phyloP scores from a whole-genome alignment of 306 rosid genomes.

The Trifolium subterraneum region DNA sequence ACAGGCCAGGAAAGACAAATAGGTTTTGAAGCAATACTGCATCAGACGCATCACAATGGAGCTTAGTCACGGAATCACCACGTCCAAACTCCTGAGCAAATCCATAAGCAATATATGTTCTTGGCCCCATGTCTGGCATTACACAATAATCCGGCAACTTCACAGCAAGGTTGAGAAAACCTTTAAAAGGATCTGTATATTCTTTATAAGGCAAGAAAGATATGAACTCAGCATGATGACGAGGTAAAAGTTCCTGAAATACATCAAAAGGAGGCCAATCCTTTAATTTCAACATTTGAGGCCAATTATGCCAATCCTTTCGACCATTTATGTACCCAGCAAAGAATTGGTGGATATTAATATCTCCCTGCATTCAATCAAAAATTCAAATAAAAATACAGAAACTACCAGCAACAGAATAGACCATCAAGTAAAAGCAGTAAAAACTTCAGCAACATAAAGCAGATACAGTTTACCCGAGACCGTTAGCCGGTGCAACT shows the following conservation, averaged over 20 bases:
- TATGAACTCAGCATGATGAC: conserved; percentile 79
- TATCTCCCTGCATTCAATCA: conserved; percentile 61
- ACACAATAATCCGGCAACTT: conserved; percentile 42
- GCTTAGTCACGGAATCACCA: conserved; percentile 91
- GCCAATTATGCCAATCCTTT: conserved; percentile 53
- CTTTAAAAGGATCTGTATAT: conserved; percentile 72
- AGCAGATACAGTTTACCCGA: conserved; percentile 2
- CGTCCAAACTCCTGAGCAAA: conserved; percentile 82
- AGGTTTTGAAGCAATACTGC: conserved; percentile 59
- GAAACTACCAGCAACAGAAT: conserved; percentile 7
- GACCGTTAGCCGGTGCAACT: not conserved
- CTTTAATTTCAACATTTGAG: conserved; percentile 80
- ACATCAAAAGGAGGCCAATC: conserved; percentile 84
- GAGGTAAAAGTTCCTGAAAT: conserved; percentile 78
- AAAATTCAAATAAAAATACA: conserved; percentile 8
- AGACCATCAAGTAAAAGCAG: not conserved
- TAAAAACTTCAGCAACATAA: conserved; percentile 4
- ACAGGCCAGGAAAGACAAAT: conserved; percentile 14
- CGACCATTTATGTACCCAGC: conserved; percentile 67
- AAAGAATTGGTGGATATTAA: conserved; percentile 87
- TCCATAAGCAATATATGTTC: conserved; percentile 92
- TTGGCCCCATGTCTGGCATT: conserved; percentile 92
- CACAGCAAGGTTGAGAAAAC: conserved; percentile 63
- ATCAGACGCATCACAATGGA: conserved; percentile 93
- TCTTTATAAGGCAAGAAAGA: conserved; percentile 75